Conservation (phyloP, 306 rosid species). For the Cucurbita pepo region DNA sequence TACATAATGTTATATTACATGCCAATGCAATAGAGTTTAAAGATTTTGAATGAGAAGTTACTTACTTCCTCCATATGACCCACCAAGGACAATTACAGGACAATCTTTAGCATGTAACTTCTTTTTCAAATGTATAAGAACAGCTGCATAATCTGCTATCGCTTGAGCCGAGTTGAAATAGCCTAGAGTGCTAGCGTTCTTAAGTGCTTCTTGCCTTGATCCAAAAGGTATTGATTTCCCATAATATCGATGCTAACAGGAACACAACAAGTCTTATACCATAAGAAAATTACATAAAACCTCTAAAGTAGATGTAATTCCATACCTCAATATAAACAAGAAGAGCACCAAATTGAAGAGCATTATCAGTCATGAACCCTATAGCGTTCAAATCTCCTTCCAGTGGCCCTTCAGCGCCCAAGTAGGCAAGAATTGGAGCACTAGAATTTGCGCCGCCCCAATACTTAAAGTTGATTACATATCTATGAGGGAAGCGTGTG, state of each 20-base stretch:
- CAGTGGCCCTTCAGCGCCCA: constrained; percentile 45
- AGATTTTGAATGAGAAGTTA: background rate
- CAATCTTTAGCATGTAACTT: constrained; percentile 23
- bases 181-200: constrained; percentile 40
- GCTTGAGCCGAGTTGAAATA: constrained; percentile 79
- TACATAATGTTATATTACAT: background rate
- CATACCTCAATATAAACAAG: constrained; percentile 52
- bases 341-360: constrained; percentile 42
- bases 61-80: constrained; percentile 85
- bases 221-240: constrained; percentile 65
- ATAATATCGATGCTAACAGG: constrained; percentile 54
- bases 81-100: constrained; percentile 59
- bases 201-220: constrained; percentile 42
- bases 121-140: constrained; percentile 38
- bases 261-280: background rate
- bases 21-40: background rate
- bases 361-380: constrained; percentile 53
- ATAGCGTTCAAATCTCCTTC: constrained; percentile 7
- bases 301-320: background rate
- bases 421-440: constrained; percentile 49
- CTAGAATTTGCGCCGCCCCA: constrained; percentile 50
- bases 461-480: constrained; percentile 37
- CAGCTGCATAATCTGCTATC: constrained; percentile 53
- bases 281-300: background rate
- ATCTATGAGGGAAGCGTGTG: constrained; percentile 43